Evolutionary conservation across 768 basidiomycete species (phyloP).

Genomic region (Termitomyces sp.): DNA sequence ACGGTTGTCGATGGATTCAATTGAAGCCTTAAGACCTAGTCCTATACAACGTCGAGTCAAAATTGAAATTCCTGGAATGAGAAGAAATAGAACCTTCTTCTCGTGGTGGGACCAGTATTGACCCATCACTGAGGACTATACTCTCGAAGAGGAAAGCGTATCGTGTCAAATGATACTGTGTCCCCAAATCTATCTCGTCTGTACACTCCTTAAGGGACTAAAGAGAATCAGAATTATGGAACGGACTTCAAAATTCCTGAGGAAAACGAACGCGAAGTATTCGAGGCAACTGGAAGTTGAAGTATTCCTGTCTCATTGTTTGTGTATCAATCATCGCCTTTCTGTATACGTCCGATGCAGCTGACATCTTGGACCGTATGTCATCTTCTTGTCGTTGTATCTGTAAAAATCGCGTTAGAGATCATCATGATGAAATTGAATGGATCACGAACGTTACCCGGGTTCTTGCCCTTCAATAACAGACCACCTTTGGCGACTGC

Average conservation of each 20-base stretch:
- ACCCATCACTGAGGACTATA: constrained; percentile 83
- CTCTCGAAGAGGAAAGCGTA: constrained; percentile 95
- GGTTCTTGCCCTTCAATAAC: constrained; percentile 88
- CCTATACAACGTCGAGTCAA: constrained; percentile 18
- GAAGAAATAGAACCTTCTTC: constrained; percentile 53
- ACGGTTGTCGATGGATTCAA: constrained; percentile 91
- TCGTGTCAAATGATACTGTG: constrained; percentile 92
- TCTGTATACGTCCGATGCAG: constrained; percentile 81
- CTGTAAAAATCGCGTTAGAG: constrained; percentile 27
- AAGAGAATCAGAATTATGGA: neutral
- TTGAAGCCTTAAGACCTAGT: constrained; percentile 80
- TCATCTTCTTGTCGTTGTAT: constrained; percentile 95
- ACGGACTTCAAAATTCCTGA: neutral
- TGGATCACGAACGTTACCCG: constrained; percentile 59
- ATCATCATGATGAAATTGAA: neutral
- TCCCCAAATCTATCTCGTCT: constrained; percentile 96
- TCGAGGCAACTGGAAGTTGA: constrained; percentile 93
- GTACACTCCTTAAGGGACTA: constrained; percentile 91
- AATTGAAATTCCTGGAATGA: neutral
- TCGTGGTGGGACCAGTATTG: constrained; percentile 68
- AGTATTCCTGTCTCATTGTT: constrained; percentile 91
- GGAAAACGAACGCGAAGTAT: constrained; percentile 74
- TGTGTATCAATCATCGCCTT: constrained; percentile 91
- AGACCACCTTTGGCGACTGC: constrained; percentile 89
- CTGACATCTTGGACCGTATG: constrained; percentile 78